Base-by-base conservation (phyloP, 345 rosid genomes). In the Euclidium syriacum region DNA sequence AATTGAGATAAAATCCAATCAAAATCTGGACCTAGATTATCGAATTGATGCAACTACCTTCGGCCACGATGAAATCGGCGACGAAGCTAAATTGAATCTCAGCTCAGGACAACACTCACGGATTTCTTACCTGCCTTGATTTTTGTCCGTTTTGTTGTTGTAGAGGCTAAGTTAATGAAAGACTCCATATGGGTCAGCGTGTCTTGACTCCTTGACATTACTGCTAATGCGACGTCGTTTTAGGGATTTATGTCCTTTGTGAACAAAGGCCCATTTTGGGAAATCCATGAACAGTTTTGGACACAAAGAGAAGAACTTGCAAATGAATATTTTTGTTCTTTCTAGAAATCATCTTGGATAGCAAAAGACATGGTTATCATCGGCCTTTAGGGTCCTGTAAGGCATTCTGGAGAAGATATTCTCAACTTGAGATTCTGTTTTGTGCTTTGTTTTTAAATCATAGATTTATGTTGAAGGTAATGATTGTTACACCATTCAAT, bases 101-200 rank as follows among this genome's bases (percentile, higher is more conserved):
- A 41, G 70, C n/a, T n/a, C n/a, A n/a, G 64, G 2, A 62, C 64
- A 53, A 44, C 35, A 27, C 75, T 56, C 70, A 58, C 61, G 55
- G 70, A 41, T 64, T 48, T 64, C 70, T 64, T 62, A 70, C 73
- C 62, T 6, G 73, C 73, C 73, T 69, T 46, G 68, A 30, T 70
- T 55, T 62, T 17, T 53, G 61, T 53, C 41, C 56, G 22, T 27
- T 29, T 54, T 55, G 54, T 63, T n/a, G 58, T 49, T 71, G 65
- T 41, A 50, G 70, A 63, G 65, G 59, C 75, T 24, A 71, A 71
- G 75, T 55, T 62, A 56, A 3, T 11, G 65, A 39, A 40, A 71
- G 18, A 71, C 75, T 63, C 75, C 11, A 15, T 1, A 0, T 30
- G 40, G 10, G 0, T 0, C 15, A 71, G 70, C 24, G 70, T 6